Evolutionary conservation across 164 flowering plant genomes (phyloP).

Genomic region (Vitis labrusca): DNA sequence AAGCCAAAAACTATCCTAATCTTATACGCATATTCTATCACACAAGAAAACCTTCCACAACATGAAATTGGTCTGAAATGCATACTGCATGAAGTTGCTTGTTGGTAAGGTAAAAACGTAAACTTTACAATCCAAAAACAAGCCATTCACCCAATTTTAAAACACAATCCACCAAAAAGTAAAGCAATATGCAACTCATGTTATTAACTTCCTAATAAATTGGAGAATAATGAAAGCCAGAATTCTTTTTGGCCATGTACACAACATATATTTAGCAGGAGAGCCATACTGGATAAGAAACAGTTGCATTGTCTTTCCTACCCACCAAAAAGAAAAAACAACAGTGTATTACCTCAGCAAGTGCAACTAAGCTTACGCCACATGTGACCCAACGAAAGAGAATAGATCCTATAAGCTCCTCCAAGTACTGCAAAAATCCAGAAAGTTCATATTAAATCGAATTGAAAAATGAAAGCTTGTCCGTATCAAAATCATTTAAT

Average conservation of each 20-base stretch:
- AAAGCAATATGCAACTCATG: too few relatives aligned
- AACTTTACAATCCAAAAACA: too few relatives aligned
- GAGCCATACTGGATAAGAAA: neutral
- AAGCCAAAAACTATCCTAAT: too few relatives aligned
- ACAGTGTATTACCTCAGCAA: constrained; percentile 68
- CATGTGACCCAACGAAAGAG: constrained; percentile 85
- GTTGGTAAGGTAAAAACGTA: too few relatives aligned
- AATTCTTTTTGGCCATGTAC: neutral
- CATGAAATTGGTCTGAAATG: too few relatives aligned
- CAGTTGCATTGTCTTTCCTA: too few relatives aligned
- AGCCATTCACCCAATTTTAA: too few relatives aligned
- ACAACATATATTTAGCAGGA: neutral
- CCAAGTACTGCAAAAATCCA: constrained; percentile 68
- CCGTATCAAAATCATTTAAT: neutral
- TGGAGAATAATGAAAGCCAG: neutral
- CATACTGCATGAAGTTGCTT: too few relatives aligned
- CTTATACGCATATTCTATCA: too few relatives aligned
- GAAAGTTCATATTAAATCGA: constrained; percentile 5
- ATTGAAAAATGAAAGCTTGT: neutral
- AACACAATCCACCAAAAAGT: too few relatives aligned
- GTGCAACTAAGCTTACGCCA: constrained; percentile 70
- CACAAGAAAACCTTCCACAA: too few relatives aligned
- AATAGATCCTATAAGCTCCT: constrained; percentile 70
- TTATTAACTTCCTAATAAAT: neutral
- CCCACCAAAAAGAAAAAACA: neutral